Percentiles rank a stretch among this genome's conserved stretches.
Conservation (phyloP, 2,329 filamentous ascomycete genomes). For the Tolypocladium ophioglossoides region DNA sequence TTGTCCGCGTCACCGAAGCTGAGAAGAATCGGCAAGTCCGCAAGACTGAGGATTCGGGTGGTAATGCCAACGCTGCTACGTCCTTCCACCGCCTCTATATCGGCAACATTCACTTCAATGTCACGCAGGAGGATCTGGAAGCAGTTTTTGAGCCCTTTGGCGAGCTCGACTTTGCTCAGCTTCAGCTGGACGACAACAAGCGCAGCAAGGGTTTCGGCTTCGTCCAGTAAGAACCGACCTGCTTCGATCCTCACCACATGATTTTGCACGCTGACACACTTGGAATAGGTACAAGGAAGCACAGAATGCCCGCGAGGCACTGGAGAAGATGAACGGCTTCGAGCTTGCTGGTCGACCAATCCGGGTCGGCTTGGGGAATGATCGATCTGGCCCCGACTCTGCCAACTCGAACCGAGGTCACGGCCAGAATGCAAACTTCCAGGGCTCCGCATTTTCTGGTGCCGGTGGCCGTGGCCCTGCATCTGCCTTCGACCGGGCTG, state of each 20-base stretch:
- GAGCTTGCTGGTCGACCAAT: conserved; percentile 95
- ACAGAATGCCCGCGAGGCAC: conserved; percentile 79
- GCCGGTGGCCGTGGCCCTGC: conserved; percentile 76
- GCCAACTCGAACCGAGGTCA: conserved; percentile 86
- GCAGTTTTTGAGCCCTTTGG: conserved; percentile 97
- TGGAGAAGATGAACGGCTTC: conserved; percentile 99
- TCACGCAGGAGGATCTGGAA: conserved; percentile 90
- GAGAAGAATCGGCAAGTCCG: conserved; percentile 98
- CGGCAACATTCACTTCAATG: conserved; percentile 98
- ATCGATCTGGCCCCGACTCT: conserved; percentile 98
- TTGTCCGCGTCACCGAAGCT: conserved; percentile 95
- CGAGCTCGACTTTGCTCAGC: conserved; percentile 91
- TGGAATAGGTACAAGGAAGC: conserved; percentile 71
- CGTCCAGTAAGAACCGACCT: conserved; percentile 67
- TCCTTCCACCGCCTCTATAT: conserved; percentile 98
- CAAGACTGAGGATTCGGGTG: conserved; percentile 58
- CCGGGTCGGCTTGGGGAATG: conserved; percentile 96
- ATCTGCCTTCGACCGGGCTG: conserved; percentile 83
- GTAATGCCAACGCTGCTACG: conserved; percentile 71
- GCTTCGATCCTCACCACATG: background rate
- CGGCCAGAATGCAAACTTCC: conserved; percentile 62
- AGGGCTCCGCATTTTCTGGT: conserved; percentile 87
- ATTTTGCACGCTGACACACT: background rate
- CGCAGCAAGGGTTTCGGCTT: conserved; percentile 95
- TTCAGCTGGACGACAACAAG: conserved; percentile 90